Conservation (phyloP, 116 monocot species). For the Phalaenopsis hybrid region DNA sequence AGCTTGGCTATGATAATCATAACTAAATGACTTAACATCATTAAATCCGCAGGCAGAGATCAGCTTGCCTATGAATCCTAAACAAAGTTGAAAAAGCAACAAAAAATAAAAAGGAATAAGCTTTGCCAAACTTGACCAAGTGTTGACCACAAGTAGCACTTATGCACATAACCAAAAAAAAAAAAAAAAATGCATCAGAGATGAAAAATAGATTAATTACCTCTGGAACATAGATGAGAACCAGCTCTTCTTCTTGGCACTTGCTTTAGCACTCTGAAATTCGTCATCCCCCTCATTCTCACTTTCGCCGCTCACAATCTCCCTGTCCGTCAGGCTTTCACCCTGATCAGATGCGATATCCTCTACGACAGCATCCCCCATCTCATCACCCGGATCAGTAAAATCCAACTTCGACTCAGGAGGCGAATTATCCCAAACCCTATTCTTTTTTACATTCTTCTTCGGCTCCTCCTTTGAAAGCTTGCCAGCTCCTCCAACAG, state of each 20-base stretch:
- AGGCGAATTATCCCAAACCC: slow-evolving; percentile 81
- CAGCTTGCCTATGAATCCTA: background rate
- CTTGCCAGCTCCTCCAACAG: slow-evolving; percentile 18
- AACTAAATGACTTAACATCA: background rate
- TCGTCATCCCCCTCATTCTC: slow-evolving; percentile 65
- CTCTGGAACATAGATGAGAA: slow-evolving; percentile 90
- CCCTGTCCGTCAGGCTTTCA: slow-evolving; percentile 97
- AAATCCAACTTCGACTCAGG: slow-evolving; percentile 69
- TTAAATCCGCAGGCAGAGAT: background rate
- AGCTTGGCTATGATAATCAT: background rate
- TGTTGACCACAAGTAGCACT: background rate
- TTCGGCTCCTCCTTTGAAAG: slow-evolving; percentile 43
- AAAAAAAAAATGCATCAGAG: background rate
- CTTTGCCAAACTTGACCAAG: background rate
- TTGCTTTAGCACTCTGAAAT: slow-evolving; percentile 36
- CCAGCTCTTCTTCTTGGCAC: slow-evolving; percentile 82
- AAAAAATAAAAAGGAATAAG: background rate
- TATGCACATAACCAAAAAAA: background rate
- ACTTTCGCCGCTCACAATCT: slow-evolving; percentile 72
- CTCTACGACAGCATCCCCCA: slow-evolving; percentile 58
- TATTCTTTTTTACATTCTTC: slow-evolving; percentile 75
- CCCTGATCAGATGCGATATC: slow-evolving; percentile 52
- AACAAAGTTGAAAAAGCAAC: background rate
- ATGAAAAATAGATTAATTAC: slow-evolving; percentile 22
- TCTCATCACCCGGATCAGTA: slow-evolving; percentile 65